These are phyloP conservation scores for Kurtzmaniella fragi DNA, from an alignment of 805 yeast genomes.

Conservation along the genomic window DNA sequence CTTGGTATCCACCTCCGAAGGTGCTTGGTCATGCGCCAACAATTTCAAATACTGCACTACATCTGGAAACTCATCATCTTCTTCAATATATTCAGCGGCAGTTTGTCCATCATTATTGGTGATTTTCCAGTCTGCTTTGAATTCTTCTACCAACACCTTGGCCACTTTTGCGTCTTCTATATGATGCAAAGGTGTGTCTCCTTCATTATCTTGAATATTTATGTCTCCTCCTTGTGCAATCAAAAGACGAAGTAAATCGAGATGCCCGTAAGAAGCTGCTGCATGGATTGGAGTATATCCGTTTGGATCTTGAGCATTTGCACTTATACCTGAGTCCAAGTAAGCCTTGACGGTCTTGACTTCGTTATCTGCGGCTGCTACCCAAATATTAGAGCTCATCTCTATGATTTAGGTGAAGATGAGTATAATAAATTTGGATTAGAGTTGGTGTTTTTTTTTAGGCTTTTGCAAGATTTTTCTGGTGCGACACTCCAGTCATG, in stretches of 20 bases:
- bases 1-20: conserved; percentile 10
- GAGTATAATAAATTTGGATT: neutral
- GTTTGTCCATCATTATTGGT: conserved; percentile 74
- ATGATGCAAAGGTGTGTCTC: conserved; percentile 94
- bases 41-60: conserved; percentile 57
- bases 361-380: conserved; percentile 88
- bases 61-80: conserved; percentile 83
- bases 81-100: conserved; percentile 67
- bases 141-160: conserved; percentile 56
- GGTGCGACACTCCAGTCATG: conserved; percentile 1
- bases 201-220: conserved; percentile 79
- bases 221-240: conserved; percentile 66
- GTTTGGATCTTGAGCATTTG: conserved; percentile 80
- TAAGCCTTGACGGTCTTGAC: conserved; percentile 50
- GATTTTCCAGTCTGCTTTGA: conserved; percentile 59
- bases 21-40: conserved; percentile 28
- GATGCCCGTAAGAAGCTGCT: conserved; percentile 89
- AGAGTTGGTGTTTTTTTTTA: neutral
- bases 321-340: conserved; percentile 49
- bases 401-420: neutral
- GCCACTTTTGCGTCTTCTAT: conserved; percentile 72
- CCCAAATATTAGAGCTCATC: conserved; percentile 74
- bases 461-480: neutral
- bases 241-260: conserved; percentile 57
- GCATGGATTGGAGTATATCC: conserved; percentile 98